phyloP scores from a whole-genome alignment of 2,329 filamentous ascomycete species.

The Penicillium oxalicum region DNA sequence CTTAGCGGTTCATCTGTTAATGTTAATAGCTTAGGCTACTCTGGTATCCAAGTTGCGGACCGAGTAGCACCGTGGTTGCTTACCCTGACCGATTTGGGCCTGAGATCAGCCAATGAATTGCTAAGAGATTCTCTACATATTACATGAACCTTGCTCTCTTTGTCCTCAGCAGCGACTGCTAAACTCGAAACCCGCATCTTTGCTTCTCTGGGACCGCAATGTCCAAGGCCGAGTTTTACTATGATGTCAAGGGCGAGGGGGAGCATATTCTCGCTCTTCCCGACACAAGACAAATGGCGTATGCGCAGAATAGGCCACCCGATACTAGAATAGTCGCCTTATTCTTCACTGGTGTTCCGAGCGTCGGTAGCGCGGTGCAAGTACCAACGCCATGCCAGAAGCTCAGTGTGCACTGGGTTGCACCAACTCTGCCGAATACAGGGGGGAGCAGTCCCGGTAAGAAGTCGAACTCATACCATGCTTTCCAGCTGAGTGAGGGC shows the following conservation, averaged over 20 bases:
- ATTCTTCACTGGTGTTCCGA: slow-evolving; percentile 5
- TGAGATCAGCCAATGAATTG: too few species aligned
- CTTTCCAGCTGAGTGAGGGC: neutral
- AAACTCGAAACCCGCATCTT: too few species aligned
- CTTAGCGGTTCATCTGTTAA: too few species aligned
- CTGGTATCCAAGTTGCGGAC: too few species aligned
- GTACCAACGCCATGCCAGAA: slow-evolving; percentile 1
- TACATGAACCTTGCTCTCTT: too few species aligned
- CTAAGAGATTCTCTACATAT: too few species aligned
- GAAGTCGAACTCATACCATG: slow-evolving; percentile 2
- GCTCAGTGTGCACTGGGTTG: slow-evolving; percentile 3
- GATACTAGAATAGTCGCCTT: neutral
- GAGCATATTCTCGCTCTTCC: slow-evolving; percentile 1
- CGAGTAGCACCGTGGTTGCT: too few species aligned
- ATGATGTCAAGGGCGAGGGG: neutral
- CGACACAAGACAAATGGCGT: slow-evolving; percentile 4
- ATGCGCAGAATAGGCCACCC: slow-evolving; percentile 4
- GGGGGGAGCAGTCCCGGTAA: slow-evolving; percentile 3
- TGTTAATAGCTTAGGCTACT: too few species aligned
- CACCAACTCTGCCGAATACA: slow-evolving; percentile 1
- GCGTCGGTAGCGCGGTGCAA: neutral
- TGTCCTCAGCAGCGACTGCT: too few species aligned
- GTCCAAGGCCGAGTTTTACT: too few species aligned
- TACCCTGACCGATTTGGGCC: too few species aligned
- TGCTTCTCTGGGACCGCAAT: too few species aligned